A percentile compares a stretch with the other conserved stretches of the same genome.
Conservation (phyloP, 208 protist genomes). For the Polymyxa betae region DNA sequence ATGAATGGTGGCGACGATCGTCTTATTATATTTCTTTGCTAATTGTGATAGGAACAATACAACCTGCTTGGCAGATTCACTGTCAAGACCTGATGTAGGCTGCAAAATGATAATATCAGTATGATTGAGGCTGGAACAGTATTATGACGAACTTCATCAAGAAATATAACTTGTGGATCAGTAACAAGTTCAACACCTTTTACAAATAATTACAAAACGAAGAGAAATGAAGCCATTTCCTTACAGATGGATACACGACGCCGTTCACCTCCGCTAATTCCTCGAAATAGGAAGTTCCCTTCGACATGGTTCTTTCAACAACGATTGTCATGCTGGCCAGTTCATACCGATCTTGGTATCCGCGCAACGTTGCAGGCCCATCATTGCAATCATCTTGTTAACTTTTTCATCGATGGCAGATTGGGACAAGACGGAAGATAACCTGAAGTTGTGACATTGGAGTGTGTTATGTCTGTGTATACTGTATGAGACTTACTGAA, state of each 20-base stretch:
- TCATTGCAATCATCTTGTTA: background rate
- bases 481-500: background rate
- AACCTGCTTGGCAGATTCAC: conserved; percentile 3
- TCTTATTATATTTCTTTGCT: background rate
- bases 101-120: background rate
- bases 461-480: background rate
- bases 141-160: background rate
- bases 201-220: background rate
- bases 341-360: conserved; percentile 41
- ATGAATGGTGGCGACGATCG: conserved; percentile 29
- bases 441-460: background rate
- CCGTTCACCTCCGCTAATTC: conserved; percentile 31
- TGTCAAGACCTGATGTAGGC: conserved; percentile 31
- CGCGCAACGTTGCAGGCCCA: conserved; percentile 8
- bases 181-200: conserved; percentile 43
- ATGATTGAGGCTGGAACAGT: background rate
- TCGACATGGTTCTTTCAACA: no score
- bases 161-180: conserved; percentile 34
- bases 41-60: background rate
- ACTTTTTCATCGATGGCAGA: background rate
- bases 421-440: background rate
- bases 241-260: conserved; percentile 7
- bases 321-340: no score
- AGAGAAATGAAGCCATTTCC: background rate
- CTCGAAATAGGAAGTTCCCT: background rate